Base-by-base conservation (phyloP, 805 yeast species). In the Saccharomycopsis sp. region DNA sequence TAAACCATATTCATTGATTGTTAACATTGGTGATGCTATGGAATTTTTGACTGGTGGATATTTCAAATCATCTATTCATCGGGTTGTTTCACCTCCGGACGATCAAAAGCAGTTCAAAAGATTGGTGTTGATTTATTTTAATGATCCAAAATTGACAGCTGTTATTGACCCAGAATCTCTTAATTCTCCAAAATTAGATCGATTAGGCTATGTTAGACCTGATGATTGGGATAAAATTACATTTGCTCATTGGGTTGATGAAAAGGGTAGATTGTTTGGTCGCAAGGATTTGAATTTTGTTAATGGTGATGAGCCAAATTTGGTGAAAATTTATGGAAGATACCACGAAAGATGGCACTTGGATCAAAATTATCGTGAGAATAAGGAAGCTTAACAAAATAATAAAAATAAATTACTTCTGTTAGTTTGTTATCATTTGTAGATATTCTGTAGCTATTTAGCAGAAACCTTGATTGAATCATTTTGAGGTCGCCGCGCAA, bases 1-100 rank as follows among this genome's bases (percentile, higher is more conserved):
- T 45, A 60, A 61, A n/a, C 68, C 66, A 6, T 53, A 63, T 39
- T 62, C 70, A 7, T 48, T 67, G 14, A 58, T 66, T 32, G 70
- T 67, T 19, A 67, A 67, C 45, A 55, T 66, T 33, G 71, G 70
- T 4, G 72, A 67, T 52, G 60, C 67, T 1, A 44, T 67, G 41
- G 69, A 66, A 45, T 65, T 64, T 39, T 56, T 65, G 23, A 53
- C 61, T 22, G 66, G 66, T 6, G 65, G 66, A 1, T 59, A 55
- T 32, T 62, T 63, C 52, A 61, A 61, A 35, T 60, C 65, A 11
- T 54, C 58, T 20, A 44, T 62, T 21, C 67, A 63, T 44, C 44
- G 67, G 36, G 66, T 63, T 6, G 54, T 59, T 24, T 57, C 55
- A 23, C 67, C 66, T 5, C 66, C 66, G 6, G 40, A 32, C 5